phyloP scores from a whole-genome alignment of 2,329 filamentous ascomycete species.

The Knufia petricola region DNA sequence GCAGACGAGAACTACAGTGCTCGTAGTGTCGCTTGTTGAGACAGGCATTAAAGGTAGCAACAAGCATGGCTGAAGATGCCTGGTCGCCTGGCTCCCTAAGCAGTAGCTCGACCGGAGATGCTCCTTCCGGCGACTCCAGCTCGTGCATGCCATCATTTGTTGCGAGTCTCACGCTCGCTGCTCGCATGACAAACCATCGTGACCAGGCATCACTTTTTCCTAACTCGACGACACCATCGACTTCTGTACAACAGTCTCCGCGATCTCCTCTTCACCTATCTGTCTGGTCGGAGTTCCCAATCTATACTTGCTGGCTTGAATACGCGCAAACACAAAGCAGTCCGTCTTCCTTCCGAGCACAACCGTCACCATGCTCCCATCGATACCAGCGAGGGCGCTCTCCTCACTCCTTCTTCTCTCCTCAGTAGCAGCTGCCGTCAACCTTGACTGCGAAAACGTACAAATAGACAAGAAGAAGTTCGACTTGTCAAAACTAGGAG shows the following conservation, averaged over 20 bases:
- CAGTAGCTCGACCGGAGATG: no score
- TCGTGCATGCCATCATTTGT: background rate
- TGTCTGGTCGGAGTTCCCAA: background rate
- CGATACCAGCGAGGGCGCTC: slow-evolving; percentile 7
- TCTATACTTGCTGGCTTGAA: no score
- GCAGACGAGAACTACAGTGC: no score
- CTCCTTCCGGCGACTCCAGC: no score
- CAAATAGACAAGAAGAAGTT: slow-evolving; percentile 30
- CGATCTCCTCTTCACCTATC: background rate
- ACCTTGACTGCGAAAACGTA: slow-evolving; percentile 32
- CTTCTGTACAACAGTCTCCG: background rate
- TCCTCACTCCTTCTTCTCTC: slow-evolving; percentile 24
- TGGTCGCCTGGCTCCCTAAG: no score
- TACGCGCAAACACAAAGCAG: no score
- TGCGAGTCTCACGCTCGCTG: background rate
- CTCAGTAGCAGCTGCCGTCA: slow-evolving; percentile 25
- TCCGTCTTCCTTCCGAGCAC: background rate
- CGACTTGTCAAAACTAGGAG: slow-evolving; percentile 30
- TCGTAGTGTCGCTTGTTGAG: no score
- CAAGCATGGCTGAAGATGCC: no score
- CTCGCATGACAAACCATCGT: slow-evolving; percentile 7
- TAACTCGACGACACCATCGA: background rate
- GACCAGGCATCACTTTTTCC: slow-evolving; percentile 4
- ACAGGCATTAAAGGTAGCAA: no score
- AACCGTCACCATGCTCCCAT: background rate